These are phyloP conservation scores for Heliamphora exappendiculata DNA, from an alignment of 148 eudicot genomes.

Conservation along the genomic window DNA sequence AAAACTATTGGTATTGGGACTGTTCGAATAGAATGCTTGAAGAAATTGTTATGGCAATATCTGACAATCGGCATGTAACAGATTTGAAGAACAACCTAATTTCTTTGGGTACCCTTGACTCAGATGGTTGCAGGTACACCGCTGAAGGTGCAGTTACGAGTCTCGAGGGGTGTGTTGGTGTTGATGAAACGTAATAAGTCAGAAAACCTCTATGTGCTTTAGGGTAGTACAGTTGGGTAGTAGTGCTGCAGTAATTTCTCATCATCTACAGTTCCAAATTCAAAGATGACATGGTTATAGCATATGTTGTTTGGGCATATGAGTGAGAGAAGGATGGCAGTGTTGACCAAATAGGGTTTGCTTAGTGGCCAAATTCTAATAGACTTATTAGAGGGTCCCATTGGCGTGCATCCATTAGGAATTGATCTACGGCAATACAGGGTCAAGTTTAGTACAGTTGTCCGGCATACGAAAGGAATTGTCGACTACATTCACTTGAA, in stretches of 20 bases:
- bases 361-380: background rate
- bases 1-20: constrained; percentile 4
- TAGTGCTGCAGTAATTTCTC: background rate
- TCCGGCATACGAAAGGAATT: background rate
- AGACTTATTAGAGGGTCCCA: too few relatives aligned
- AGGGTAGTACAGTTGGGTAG: background rate
- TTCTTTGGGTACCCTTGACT: background rate
- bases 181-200: background rate
- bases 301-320: constrained; percentile 8
- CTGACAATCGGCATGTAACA: background rate
- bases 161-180: background rate
- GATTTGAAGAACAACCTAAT: background rate
- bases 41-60: background rate
- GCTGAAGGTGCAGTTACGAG: background rate
- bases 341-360: background rate
- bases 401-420: too few relatives aligned
- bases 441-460: background rate
- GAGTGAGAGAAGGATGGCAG: constrained; percentile 8
- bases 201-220: too few relatives aligned
- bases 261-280: background rate
- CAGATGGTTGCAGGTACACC: background rate
- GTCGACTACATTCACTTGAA: constrained; percentile 12
- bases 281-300: background rate
- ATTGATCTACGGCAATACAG: background rate
- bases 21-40: background rate